These are phyloP conservation scores for Carex cristatella DNA, from an alignment of 176 grass and related monocot species.

Conservation along the genomic window DNA sequence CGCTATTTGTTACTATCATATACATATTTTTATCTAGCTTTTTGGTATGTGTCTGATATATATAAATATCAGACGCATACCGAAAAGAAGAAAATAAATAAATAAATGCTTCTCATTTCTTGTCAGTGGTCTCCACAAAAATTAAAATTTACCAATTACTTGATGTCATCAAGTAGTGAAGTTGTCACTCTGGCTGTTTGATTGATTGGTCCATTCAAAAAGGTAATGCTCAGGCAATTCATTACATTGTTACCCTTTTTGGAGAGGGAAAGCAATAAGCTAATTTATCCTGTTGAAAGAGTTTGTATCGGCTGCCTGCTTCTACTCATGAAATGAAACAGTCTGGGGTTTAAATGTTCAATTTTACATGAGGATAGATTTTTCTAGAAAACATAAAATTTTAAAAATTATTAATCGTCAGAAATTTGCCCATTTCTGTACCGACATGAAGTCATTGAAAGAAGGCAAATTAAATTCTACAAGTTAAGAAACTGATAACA, in stretches of 20 bases:
- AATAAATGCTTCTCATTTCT: neutral
- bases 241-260: neutral
- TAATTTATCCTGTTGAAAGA: neutral
- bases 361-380: neutral
- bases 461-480: neutral
- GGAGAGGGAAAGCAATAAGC: neutral
- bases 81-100: neutral
- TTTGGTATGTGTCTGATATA: too few relatives aligned
- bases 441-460: neutral
- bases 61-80: neutral
- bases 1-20: too few relatives aligned
- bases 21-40: too few relatives aligned
- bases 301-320: neutral
- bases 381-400: neutral
- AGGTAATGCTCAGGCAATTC: neutral
- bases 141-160: neutral
- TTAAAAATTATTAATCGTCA: neutral
- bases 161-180: neutral
- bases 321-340: neutral
- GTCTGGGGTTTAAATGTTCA: neutral
- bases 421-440: neutral
- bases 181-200: conserved; percentile 3
- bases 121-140: neutral
- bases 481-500: too few relatives aligned
- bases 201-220: neutral